Conservation (phyloP, 345 rosid genomes). For the Heritiera littoralis region DNA sequence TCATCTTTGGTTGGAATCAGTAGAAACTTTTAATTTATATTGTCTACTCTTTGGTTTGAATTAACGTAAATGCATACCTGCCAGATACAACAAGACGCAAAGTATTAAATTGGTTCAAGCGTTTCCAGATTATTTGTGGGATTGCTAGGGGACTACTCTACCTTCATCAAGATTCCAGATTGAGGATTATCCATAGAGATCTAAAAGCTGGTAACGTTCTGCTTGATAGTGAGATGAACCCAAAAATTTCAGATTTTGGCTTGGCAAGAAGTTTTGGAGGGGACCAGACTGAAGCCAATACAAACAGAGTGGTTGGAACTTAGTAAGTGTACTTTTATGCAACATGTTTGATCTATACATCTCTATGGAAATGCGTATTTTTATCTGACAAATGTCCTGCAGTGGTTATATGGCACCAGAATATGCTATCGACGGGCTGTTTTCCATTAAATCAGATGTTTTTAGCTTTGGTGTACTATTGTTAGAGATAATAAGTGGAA, state of each 20-base stretch:
- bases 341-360: background rate
- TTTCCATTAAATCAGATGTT: slow-evolving; percentile 12
- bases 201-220: slow-evolving; percentile 40
- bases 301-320: slow-evolving; percentile 25
- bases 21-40: background rate
- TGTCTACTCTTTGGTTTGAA: background rate
- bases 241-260: slow-evolving; percentile 40
- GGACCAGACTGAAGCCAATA: slow-evolving; percentile 21
- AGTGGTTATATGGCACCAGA: slow-evolving; percentile 25
- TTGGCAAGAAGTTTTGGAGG: slow-evolving; percentile 20
- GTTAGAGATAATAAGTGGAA: slow-evolving; percentile 19
- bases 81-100: background rate
- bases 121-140: slow-evolving; percentile 38
- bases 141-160: slow-evolving; percentile 46
- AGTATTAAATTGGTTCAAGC: slow-evolving; percentile 28
- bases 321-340: slow-evolving; percentile 5
- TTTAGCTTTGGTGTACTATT: slow-evolving; percentile 14
- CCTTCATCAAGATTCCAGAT: slow-evolving; percentile 46
- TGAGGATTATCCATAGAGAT: slow-evolving; percentile 30
- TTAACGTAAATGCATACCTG: background rate
- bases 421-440: slow-evolving; percentile 16
- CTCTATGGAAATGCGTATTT: background rate
- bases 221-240: slow-evolving; percentile 39
- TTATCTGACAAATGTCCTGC: background rate
- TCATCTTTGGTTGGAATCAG: slow-evolving; percentile 29